A percentile compares a stretch with the other conserved stretches of the same genome.
Conservation (phyloP, 176 grass and related monocot genomes). For the Oropetium thomaeum region DNA sequence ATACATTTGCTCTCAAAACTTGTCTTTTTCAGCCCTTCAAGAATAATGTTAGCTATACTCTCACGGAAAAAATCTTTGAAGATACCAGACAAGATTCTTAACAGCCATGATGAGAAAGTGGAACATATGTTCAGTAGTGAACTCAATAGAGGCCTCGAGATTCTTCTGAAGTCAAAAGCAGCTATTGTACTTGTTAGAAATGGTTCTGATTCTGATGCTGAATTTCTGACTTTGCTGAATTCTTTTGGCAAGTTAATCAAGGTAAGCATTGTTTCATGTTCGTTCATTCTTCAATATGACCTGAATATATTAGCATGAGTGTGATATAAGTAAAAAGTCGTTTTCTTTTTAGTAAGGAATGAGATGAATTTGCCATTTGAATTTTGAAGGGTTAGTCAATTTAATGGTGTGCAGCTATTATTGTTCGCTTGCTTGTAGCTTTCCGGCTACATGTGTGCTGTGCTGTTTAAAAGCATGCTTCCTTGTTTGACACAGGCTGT, state of each 20-base stretch:
- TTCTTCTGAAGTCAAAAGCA: slow-evolving; percentile 72
- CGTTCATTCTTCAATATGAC: background rate
- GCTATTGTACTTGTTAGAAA: slow-evolving; percentile 69
- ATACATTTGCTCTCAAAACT: slow-evolving; percentile 35
- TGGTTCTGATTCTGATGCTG: slow-evolving; percentile 31
- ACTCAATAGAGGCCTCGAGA: slow-evolving; percentile 48
- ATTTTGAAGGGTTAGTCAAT: background rate
- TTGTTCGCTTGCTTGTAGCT: slow-evolving; percentile 22
- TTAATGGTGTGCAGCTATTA: background rate
- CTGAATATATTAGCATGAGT: background rate
- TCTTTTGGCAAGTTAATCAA: slow-evolving; percentile 42
- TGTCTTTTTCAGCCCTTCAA: slow-evolving; percentile 55
- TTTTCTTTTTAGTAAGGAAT: background rate
- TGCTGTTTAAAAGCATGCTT: background rate
- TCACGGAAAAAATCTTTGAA: slow-evolving; percentile 51
- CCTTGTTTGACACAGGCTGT: slow-evolving; percentile 42
- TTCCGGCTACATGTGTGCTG: slow-evolving; percentile 11
- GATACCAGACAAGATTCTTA: slow-evolving; percentile 45
- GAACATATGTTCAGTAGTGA: slow-evolving; percentile 53
- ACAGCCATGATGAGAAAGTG: slow-evolving; percentile 42
- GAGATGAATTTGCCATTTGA: background rate
- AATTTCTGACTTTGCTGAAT: slow-evolving; percentile 49
- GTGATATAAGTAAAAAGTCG: background rate
- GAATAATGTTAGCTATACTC: slow-evolving; percentile 29
- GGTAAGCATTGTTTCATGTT: slow-evolving; percentile 32